Evolutionary conservation across 1,139 yeast species (phyloP), one percentile per base, ranked within the genome.

Genomic region (Meyerozyma smithsonii): DNA sequence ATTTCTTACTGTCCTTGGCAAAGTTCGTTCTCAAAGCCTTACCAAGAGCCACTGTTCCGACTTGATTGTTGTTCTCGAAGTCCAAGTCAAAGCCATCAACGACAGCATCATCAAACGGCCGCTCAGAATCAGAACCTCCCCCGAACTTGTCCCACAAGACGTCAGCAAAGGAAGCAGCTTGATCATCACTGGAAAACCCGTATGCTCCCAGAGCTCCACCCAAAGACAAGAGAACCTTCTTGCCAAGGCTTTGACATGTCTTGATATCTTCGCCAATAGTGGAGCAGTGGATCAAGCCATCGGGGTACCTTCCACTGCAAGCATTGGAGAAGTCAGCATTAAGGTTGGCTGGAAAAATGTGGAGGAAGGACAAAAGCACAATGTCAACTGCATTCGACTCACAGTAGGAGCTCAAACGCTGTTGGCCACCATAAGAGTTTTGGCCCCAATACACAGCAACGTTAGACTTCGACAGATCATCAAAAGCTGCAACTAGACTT

Each of bases 381-480:
- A 87, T 82, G 54, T 88, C 96, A 28, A 81, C 84, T 37, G 79
- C 72, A 43, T 75, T 75, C 28, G 78, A 72, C 41, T 74, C 69
- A 68, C 97, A 90, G 66, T 88, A 87, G 42, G 70, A 61, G 6
- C 81, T 69, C 42, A 90, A 69, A 12, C 75, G 59, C 45, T 77
- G 68, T 59, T 89, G 96, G 33, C 77, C 56, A n/a, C 88, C 88
- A 24, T 79, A 84, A 14, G 94, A 81, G 54, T 81, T 79, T 64
- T 89, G 97, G 36, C 97, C 97, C 96, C 96, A 89, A 63, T 88
- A 88, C 12, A 86, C 74, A 23, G 83, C 96, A 36, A 87, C 79
- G 50, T 45, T 45, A 21, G 20, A 16, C 10, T 30, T 16, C 12
- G 34, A 16, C 34, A 30, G 34, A 3, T n/a, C 21, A 17, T 30